Conservation (phyloP, 2,329 filamentous ascomycete genomes). For the Xylariaceae sp. region DNA sequence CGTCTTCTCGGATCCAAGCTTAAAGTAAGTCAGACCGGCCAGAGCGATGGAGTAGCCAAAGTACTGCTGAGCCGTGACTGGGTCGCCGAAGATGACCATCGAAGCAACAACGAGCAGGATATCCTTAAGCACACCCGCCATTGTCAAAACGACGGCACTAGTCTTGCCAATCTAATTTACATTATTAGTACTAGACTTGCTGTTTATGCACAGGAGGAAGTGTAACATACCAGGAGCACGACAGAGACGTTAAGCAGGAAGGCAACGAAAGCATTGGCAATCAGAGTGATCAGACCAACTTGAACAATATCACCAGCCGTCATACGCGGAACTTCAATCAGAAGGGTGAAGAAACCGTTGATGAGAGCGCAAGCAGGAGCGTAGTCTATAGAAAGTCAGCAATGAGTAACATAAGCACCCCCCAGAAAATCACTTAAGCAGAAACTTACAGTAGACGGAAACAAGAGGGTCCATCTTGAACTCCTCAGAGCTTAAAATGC, state of each 20-base stretch:
- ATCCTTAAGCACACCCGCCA: constrained; percentile 69
- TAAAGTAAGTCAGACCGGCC: constrained; percentile 29
- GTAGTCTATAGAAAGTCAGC: constrained; percentile 59
- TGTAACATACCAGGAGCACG: constrained; percentile 68
- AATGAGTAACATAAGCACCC: constrained; percentile 3
- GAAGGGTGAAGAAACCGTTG: constrained; percentile 68
- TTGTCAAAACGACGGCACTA: constrained; percentile 68
- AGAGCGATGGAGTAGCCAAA: constrained; percentile 65
- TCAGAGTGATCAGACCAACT: constrained; percentile 61
- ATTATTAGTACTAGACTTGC: not conserved
- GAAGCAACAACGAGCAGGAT: constrained; percentile 66
- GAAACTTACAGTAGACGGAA: constrained; percentile 41
- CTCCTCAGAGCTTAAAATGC: constrained; percentile 71
- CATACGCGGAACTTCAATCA: constrained; percentile 65
- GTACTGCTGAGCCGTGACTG: constrained; percentile 61
- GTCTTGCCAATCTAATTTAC: constrained; percentile 59
- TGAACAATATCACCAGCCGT: constrained; percentile 61
- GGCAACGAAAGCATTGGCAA: constrained; percentile 71
- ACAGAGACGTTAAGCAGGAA: constrained; percentile 81
- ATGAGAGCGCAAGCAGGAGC: constrained; percentile 79
- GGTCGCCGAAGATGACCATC: constrained; percentile 64
- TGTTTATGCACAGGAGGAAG: not conserved
- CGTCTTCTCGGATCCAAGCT: constrained; percentile 26
- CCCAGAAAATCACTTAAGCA: not conserved
- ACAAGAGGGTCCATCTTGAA: constrained; percentile 88